phyloP scores from a whole-genome alignment of 1,284 basidiomycete species.

The Rhizoctonia solani region DNA sequence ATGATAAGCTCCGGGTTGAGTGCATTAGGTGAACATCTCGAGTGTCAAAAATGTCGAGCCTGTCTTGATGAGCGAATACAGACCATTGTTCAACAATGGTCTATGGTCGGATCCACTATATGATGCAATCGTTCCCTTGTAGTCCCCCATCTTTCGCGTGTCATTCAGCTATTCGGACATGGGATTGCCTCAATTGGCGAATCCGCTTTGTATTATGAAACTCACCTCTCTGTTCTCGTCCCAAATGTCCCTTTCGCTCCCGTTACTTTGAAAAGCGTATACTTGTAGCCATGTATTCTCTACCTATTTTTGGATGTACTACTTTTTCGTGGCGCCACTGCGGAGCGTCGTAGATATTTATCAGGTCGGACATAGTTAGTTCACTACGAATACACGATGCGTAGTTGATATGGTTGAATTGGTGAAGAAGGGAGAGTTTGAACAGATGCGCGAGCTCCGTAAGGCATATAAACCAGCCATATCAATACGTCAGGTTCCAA shows the following conservation, averaged over 20 bases:
- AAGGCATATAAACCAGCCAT: constrained; percentile 16
- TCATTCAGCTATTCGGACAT: neutral
- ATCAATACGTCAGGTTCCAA: constrained; percentile 22
- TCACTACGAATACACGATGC: constrained; percentile 16
- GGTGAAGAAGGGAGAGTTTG: neutral
- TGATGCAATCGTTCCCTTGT: constrained; percentile 13
- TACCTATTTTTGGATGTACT: constrained; percentile 13
- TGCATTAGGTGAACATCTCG: constrained; percentile 34
- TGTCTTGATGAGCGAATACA: constrained; percentile 26
- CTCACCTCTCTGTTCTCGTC: neutral
- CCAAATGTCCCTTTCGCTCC: no score
- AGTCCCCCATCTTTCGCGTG: neutral
- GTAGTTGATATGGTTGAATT: neutral
- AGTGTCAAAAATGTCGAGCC: constrained; percentile 30
- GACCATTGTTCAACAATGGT: constrained; percentile 35
- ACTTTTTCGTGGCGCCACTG: neutral
- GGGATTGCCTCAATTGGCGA: neutral
- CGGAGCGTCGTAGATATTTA: constrained; percentile 33
- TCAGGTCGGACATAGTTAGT: neutral
- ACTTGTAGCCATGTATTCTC: neutral
- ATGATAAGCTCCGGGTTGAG: constrained; percentile 32
- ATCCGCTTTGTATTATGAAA: constrained; percentile 1
- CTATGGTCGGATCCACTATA: constrained; percentile 35
- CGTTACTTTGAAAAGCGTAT: neutral
- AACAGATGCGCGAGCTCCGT: neutral